Conservation (phyloP, 257 asterid species). For the Scutellaria minor region DNA sequence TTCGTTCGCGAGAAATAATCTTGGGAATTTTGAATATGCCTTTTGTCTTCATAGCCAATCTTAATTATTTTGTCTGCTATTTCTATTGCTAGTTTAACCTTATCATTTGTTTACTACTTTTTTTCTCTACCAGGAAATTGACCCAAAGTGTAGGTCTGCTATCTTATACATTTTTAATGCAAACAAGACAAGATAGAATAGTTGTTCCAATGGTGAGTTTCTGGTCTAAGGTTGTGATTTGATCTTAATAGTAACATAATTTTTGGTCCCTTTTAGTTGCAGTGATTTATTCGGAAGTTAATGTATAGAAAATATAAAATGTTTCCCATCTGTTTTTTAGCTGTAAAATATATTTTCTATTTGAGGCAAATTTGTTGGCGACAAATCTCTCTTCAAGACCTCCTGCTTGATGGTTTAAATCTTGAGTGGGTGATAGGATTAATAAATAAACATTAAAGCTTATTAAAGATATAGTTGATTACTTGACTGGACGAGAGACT, state of each 20-base stretch:
- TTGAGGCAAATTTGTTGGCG: constrained; percentile 6
- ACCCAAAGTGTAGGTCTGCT: constrained; percentile 93
- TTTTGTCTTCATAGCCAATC: constrained; percentile 7
- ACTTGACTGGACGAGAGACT: constrained; percentile 7
- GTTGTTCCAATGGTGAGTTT: constrained; percentile 95
- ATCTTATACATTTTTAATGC: constrained; percentile 84
- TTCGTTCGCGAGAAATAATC: not conserved
- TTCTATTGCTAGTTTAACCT: constrained; percentile 19
- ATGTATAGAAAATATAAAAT: constrained; percentile 15
- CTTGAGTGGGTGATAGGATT: constrained; percentile 17
- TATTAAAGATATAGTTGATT: constrained; percentile 18
- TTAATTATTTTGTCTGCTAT: constrained; percentile 1
- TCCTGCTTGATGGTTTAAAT: constrained; percentile 16
- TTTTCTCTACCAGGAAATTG: constrained; percentile 58
- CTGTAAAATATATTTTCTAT: constrained; percentile 20
- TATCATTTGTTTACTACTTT: constrained; percentile 28
- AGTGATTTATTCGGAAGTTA: constrained; percentile 3
- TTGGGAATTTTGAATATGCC: constrained; percentile 26
- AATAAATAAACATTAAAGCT: constrained; percentile 1
- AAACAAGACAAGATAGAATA: constrained; percentile 78
- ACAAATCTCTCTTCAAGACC: constrained; percentile 21
- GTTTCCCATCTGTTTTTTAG: constrained; percentile 15
- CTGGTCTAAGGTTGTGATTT: constrained; percentile 35
- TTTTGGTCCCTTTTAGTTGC: constrained; percentile 14
- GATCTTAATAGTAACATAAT: constrained; percentile 18